Base-by-base conservation (phyloP, 495 filamentous ascomycete genomes). In the Aeminium ludgeri region DNA sequence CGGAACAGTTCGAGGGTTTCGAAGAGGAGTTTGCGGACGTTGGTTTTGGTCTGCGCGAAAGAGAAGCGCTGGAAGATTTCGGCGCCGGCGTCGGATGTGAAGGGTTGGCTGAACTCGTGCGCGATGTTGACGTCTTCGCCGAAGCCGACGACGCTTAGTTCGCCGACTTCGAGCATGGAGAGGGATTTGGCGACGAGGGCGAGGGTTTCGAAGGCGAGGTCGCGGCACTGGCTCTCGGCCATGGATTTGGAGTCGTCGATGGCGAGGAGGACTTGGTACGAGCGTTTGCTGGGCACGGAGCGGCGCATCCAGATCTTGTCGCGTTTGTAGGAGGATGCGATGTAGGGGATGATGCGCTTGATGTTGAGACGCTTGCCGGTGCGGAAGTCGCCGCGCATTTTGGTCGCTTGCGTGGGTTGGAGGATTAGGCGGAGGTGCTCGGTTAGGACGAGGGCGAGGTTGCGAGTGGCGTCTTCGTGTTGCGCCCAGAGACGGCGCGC, bases 291-390 rank as follows among this genome's bases (percentile, higher is more conserved):
- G 2, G 91, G 91, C 38, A 87, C 77, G 10, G 76, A 78, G 36
- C 91, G 74, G 8, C 91, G 76, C 81, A 96, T 91, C 91, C 91
- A 99, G 61, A 99, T 99, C 65, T 96, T 96, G 70, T 99, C 91
- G 44, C 87, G 81, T 70, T 93, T 95, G 70, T 92, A 99, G 46
- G 78, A 73, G 2, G 82, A 91, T 3, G 91, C 91, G 48, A 99
- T 96, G 64, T 96, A 99, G 0, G 91, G 87, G 49, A 99, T 96
- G 60, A 99, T 99, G 35, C 86, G 82, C 58, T 93, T 94, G 64
- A 99, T 91, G 61, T 96, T 96, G 50, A 99, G 82, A 1, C 91
- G 81, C 57, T 99, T 96, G 38, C 91, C 91, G 0, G 91, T 96
- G 52, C 87, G 82, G 69, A 89, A 96, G 57, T 93, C 85, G 45